Percentiles rank a stretch among this genome's conserved stretches.
phyloP scores from a whole-genome alignment of 2,329 filamentous ascomycete genomes.

The Tolypocladium amazonense region DNA sequence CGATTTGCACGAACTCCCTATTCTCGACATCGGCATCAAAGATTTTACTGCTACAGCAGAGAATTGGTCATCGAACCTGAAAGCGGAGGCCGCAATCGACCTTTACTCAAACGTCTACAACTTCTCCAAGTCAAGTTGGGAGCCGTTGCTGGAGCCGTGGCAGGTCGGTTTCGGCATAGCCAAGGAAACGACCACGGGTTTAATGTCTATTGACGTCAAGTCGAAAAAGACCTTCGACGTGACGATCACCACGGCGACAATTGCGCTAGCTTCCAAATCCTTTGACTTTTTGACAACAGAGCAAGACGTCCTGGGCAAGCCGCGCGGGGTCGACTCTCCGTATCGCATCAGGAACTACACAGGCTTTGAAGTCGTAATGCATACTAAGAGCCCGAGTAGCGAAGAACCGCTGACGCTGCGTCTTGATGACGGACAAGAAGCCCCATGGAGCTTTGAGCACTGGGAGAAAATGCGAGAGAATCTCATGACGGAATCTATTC shows the following conservation, averaged over 20 bases:
- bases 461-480: conserved; percentile 95
- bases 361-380: conserved; percentile 79
- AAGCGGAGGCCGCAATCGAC: conserved; percentile 80
- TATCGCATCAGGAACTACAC: conserved; percentile 94
- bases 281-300: conserved; percentile 84
- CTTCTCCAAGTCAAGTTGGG: conserved; percentile 98
- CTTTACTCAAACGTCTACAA: conserved; percentile 97
- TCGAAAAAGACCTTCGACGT: conserved; percentile 88
- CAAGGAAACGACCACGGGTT: conserved; percentile 63
- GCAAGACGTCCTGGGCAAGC: conserved; percentile 79
- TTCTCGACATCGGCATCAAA: conserved; percentile 89
- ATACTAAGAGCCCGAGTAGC: conserved; percentile 58
- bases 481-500: conserved; percentile 70
- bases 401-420: conserved; percentile 63
- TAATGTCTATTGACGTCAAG: conserved; percentile 72
- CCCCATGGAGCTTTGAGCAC: conserved; percentile 93
- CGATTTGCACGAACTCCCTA: conserved; percentile 87
- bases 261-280: conserved; percentile 86
- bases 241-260: conserved; percentile 85
- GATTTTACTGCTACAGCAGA: conserved; percentile 74
- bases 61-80: conserved; percentile 85
- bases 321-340: conserved; percentile 80
- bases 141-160: conserved; percentile 94
- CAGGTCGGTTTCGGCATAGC: conserved; percentile 83
- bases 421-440: conserved; percentile 79